These are phyloP conservation scores for Starmerella sirachaensis DNA, from an alignment of 805 yeast species.

Conservation along the genomic window DNA sequence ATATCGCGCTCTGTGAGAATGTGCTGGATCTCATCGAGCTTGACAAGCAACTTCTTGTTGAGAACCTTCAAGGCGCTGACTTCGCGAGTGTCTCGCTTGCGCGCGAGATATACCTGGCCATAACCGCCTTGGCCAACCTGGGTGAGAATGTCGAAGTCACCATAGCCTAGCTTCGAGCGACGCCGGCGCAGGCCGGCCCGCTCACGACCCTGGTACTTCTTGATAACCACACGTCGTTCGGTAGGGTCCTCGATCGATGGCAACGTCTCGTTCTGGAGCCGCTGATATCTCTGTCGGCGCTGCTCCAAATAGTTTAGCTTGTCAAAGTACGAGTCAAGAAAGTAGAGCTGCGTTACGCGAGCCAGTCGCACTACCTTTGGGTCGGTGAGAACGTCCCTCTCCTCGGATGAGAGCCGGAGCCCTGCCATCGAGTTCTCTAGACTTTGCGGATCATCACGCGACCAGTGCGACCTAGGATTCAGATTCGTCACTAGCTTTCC, in stretches of 20 bases:
- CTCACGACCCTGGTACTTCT: conserved; percentile 70
- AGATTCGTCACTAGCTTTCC: conserved; percentile 20
- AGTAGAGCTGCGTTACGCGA: conserved; percentile 85
- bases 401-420: conserved; percentile 18
- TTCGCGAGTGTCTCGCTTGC: conserved; percentile 87
- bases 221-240: conserved; percentile 53
- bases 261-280: conserved; percentile 45
- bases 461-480: conserved; percentile 7
- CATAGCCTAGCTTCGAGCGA: conserved; percentile 82
- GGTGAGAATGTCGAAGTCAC: conserved; percentile 91
- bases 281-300: conserved; percentile 68
- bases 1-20: conserved; percentile 94
- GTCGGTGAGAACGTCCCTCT: conserved; percentile 41
- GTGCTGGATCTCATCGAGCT: conserved; percentile 89
- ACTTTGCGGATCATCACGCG: conserved; percentile 5
- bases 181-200: conserved; percentile 74
- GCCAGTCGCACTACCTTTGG: conserved; percentile 76
- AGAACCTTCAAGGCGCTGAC: conserved; percentile 89
- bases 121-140: conserved; percentile 99
- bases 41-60: conserved; percentile 73
- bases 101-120: conserved; percentile 95
- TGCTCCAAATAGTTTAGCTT: conserved; percentile 83
- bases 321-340: conserved; percentile 91
- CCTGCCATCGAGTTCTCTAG: conserved; percentile 11
- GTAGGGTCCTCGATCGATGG: conserved; percentile 26